phyloP scores from a whole-genome alignment of 805 yeast genomes.

The Candida xiaguanensis region DNA sequence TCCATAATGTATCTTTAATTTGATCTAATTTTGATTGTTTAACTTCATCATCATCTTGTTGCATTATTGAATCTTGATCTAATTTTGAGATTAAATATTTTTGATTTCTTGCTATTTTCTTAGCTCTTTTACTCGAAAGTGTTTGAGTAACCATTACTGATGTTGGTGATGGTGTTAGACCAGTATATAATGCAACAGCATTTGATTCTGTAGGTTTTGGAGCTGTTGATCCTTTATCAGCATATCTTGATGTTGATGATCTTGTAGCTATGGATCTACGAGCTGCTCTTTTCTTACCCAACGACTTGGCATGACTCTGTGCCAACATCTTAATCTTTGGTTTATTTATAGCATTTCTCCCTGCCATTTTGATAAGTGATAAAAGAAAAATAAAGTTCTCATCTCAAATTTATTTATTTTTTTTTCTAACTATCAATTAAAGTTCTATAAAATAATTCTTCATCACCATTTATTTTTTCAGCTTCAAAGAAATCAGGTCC shows the following conservation, averaged over 20 bases:
- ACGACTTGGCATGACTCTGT: slow-evolving; percentile 45
- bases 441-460: slow-evolving; percentile 8
- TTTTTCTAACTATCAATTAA: not conserved
- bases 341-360: slow-evolving; percentile 72
- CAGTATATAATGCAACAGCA: slow-evolving; percentile 44
- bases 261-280: slow-evolving; percentile 42
- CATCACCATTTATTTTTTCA: slow-evolving; percentile 12
- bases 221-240: slow-evolving; percentile 30
- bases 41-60: slow-evolving; percentile 28
- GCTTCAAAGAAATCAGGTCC: slow-evolving; percentile 13
- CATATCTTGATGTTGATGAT: slow-evolving; percentile 38
- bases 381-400: not conserved
- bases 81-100: slow-evolving; percentile 55
- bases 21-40: slow-evolving; percentile 36
- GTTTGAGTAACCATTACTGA: slow-evolving; percentile 52
- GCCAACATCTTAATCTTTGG: slow-evolving; percentile 60
- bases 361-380: slow-evolving; percentile 10
- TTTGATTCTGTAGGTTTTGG: slow-evolving; percentile 42
- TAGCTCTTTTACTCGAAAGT: slow-evolving; percentile 71
- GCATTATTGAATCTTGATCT: slow-evolving; percentile 52
- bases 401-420: not conserved
- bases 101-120: slow-evolving; percentile 76
- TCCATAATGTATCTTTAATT: slow-evolving; percentile 68
- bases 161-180: slow-evolving; percentile 24
- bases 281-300: slow-evolving; percentile 54